Conservation (phyloP, 345 rosid species). For the Moricandia arvensis region DNA sequence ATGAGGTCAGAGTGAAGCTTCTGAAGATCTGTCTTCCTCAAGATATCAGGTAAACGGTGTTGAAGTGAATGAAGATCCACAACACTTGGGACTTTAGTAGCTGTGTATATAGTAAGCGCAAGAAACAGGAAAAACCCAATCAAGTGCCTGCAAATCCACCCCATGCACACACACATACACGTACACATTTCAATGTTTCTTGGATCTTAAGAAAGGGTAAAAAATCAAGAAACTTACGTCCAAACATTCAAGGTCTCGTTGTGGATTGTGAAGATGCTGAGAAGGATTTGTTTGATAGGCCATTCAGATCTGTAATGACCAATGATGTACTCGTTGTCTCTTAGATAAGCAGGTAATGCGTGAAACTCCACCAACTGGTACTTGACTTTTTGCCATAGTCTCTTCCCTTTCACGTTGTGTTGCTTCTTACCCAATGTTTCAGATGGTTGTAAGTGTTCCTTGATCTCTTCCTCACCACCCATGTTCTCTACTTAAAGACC, state of each 20-base stretch:
- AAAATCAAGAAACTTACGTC: conserved; percentile 61
- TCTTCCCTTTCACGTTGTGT: conserved; percentile 69
- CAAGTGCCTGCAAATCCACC: conserved; percentile 68
- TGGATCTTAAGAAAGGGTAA: background rate
- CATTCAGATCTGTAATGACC: conserved; percentile 90
- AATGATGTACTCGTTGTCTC: conserved; percentile 83
- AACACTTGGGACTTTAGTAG: conserved; percentile 69
- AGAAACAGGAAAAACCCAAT: conserved; percentile 97
- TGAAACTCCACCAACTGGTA: conserved; percentile 92
- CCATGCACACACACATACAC: background rate
- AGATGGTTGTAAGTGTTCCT: conserved; percentile 30
- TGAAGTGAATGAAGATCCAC: conserved; percentile 79
- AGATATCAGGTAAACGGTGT: conserved; percentile 57
- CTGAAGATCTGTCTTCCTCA: conserved; percentile 75
- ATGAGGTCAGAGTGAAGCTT: conserved; percentile 57
- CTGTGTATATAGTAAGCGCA: conserved; percentile 82
- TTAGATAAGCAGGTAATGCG: conserved; percentile 73
- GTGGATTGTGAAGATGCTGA: conserved; percentile 82
- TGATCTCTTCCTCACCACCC: conserved; percentile 34
- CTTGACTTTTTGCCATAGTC: conserved; percentile 82
- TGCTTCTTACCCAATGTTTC: conserved; percentile 48
- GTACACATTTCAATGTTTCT: background rate
- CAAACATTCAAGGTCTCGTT: conserved; percentile 94
- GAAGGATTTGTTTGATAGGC: conserved; percentile 84
- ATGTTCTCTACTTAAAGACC: conserved; percentile 29